Evolutionary conservation across 2,329 filamentous ascomycete genomes (phyloP).

Genomic region (Aspergillus pseudotamarii): DNA sequence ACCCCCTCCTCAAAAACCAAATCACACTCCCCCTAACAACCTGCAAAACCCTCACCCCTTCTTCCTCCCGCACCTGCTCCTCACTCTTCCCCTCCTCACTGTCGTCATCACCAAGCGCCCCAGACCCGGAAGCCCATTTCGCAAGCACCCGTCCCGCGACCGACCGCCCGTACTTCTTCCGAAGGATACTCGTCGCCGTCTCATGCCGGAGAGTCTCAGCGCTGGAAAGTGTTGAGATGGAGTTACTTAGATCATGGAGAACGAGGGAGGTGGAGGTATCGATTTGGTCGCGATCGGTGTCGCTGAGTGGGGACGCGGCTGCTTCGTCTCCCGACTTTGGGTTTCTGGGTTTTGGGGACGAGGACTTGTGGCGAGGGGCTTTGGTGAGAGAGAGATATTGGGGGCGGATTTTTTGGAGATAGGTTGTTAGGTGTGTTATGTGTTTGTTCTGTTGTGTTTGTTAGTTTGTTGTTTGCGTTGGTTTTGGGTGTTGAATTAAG

Average conservation of each 20-base stretch:
- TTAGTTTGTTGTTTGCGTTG: background rate
- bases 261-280: conserved; percentile 85
- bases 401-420: conserved; percentile 81
- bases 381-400: conserved; percentile 75
- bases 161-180: conserved; percentile 68
- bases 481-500: no score
- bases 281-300: conserved; percentile 81
- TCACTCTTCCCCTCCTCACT: conserved; percentile 54
- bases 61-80: conserved; percentile 75
- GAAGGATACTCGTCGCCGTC: conserved; percentile 69
- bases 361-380: conserved; percentile 61
- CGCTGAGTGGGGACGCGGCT: conserved; percentile 56
- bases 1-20: conserved; percentile 74
- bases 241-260: conserved; percentile 80
- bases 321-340: no score
- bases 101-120: conserved; percentile 26
- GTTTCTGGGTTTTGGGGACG: conserved; percentile 43
- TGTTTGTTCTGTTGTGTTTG: conserved; percentile 69
- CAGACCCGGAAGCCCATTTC: conserved; percentile 54
- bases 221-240: conserved; percentile 77
- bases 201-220: conserved; percentile 81
- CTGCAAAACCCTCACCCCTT: conserved; percentile 65
- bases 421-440: conserved; percentile 75
- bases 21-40: conserved; percentile 80
- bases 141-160: conserved; percentile 62